Base-by-base conservation (phyloP, 352 stramenopile genomes). In the Ophiocytium majus region DNA sequence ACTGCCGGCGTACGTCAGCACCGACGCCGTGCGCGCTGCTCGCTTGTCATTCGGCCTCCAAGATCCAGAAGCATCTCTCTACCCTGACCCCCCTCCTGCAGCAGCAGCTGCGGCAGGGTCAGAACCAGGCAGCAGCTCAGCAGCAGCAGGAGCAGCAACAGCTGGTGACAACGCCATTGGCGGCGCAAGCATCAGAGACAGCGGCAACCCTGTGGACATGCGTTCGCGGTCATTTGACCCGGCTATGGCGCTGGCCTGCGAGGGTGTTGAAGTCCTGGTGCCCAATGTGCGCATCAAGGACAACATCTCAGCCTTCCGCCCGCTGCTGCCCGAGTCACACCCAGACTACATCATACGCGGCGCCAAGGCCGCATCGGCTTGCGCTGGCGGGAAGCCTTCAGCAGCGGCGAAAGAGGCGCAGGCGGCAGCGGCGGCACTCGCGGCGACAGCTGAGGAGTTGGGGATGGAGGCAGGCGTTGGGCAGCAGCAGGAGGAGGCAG, bases 211-310 rank as follows among this genome's bases (percentile, higher is more conserved):
- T n/a, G n/a, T 81, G 37, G 32, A 81, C 50, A 50, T 81, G 5
- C 37, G 31, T 50, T 81, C 75, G 1, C 31, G 32, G 9, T 33
- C 35, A 5, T 81, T 81, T 17, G 49, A 81, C 50, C 10, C 75
- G 31, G 10, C 49, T 5, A 14, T 81, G 5, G 75, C 75, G 23
- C 36, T 81, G 75, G 1, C 5, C 5, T 5, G 5, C 1, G 19
- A 28, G 5, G 75, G 36, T 81, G 36, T 81, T 9, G 31, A 17
- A 17, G 10, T 50, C 5, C 84, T 80, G 9, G 81, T 86, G 32
- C 84, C 84, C 10, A 86, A 78, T 49, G 79, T 76, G 57, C 75
- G 63, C n/a, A 23, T 80, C 37, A 80, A 86, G 10, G 84, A 88
- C 79, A 88, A 88, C 49, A 75, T 88, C 10, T 31, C 64, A 50